Evolutionary conservation across 805 yeast species (phyloP).

Genomic region (Sungouiozyma ichnusensis): DNA sequence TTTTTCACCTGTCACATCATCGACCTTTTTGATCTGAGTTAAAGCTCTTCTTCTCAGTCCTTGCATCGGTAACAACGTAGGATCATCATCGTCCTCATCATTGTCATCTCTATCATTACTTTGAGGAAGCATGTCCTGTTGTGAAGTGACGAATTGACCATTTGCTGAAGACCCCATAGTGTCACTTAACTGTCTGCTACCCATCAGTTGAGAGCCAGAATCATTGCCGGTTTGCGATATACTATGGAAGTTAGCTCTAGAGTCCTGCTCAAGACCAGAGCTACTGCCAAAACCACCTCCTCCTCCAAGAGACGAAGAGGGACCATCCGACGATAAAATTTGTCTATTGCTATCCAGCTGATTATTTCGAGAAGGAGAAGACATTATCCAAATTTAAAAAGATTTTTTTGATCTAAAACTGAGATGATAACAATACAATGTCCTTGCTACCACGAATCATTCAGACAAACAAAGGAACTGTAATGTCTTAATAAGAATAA

Average conservation of each 20-base stretch:
- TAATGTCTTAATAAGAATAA: no score
- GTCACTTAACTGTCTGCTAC: no score
- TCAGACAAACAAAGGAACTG: background rate
- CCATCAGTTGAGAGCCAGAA: background rate
- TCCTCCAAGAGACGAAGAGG: slow-evolving; percentile 25
- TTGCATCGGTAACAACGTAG: slow-evolving; percentile 16
- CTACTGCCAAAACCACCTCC: slow-evolving; percentile 24
- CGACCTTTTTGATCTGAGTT: slow-evolving; percentile 70
- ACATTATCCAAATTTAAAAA: background rate
- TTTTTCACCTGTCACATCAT: slow-evolving; percentile 86
- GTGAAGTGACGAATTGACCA: background rate
- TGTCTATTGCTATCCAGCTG: background rate
- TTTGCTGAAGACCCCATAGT: background rate
- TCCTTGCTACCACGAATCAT: background rate
- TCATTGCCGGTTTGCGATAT: background rate
- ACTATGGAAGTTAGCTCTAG: slow-evolving; percentile 2
- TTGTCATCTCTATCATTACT: slow-evolving; percentile 4
- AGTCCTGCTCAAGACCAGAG: slow-evolving; percentile 20
- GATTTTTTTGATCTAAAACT: background rate
- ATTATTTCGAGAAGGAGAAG: background rate
- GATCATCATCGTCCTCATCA: slow-evolving; percentile 2
- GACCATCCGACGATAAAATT: slow-evolving; percentile 10
- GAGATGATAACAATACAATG: background rate
- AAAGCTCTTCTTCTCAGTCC: slow-evolving; percentile 43
- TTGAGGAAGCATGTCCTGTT: background rate